These are phyloP conservation scores for Ceratocystis ficicola DNA, from an alignment of 2,329 filamentous ascomycete genomes.

Conservation along the genomic window DNA sequence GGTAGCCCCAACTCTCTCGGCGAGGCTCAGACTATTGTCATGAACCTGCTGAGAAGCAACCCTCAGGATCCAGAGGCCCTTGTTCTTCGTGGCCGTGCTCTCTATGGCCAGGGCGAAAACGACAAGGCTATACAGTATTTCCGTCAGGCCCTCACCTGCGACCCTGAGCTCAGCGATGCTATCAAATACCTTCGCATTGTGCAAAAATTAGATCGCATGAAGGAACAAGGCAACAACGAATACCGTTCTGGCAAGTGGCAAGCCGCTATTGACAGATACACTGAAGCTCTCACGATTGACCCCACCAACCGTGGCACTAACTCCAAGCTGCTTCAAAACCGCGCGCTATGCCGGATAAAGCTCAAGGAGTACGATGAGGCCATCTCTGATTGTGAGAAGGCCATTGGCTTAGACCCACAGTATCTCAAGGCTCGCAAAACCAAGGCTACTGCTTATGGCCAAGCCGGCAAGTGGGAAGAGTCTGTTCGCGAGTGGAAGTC, in stretches of 20 bases:
- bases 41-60: slow-evolving; percentile 73
- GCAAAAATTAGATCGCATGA: slow-evolving; percentile 83
- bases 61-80: slow-evolving; percentile 87
- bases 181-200: slow-evolving; percentile 81
- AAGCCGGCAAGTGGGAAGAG: slow-evolving; percentile 82
- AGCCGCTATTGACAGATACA: slow-evolving; percentile 73
- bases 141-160: slow-evolving; percentile 74
- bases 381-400: slow-evolving; percentile 73
- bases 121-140: slow-evolving; percentile 90
- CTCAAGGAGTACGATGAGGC: slow-evolving; percentile 74
- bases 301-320: slow-evolving; percentile 83
- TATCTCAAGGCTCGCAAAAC: slow-evolving; percentile 91
- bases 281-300: slow-evolving; percentile 71
- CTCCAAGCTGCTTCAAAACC: slow-evolving; percentile 87
- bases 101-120: slow-evolving; percentile 88
- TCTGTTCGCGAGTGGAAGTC: slow-evolving; percentile 80
- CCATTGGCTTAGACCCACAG: slow-evolving; percentile 65
- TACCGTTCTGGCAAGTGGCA: slow-evolving; percentile 79
- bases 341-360: slow-evolving; percentile 71
- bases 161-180: slow-evolving; percentile 81
- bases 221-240: slow-evolving; percentile 80
- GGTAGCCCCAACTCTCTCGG: slow-evolving; percentile 77
- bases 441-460: slow-evolving; percentile 78
- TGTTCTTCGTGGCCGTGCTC: slow-evolving; percentile 71
- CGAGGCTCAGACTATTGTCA: slow-evolving; percentile 85